Percentiles rank a stretch among this genome's conserved stretches.
Evolutionary conservation across 2,329 filamentous ascomycete genomes (phyloP).

Genomic region (Colletotrichum sp.): DNA sequence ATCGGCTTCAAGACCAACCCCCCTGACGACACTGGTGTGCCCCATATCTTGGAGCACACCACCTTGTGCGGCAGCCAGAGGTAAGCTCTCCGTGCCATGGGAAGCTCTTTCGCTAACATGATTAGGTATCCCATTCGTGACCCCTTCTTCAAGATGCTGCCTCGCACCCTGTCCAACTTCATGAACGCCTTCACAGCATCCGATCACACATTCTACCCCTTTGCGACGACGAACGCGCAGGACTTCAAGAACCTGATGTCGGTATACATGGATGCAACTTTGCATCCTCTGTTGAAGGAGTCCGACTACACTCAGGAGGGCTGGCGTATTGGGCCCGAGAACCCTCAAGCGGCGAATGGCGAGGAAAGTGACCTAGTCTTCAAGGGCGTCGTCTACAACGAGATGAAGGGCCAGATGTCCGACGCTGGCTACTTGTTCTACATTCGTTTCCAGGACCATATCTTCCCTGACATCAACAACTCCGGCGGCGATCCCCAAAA

Average conservation of each 20-base stretch:
- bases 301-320: conserved; percentile 96
- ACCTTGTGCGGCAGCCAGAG: conserved; percentile 95
- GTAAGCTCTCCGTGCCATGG: conserved; percentile 49
- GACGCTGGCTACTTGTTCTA: conserved; percentile 97
- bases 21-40: conserved; percentile 92
- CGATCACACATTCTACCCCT: conserved; percentile 97
- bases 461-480: conserved; percentile 94
- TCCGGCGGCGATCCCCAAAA: conserved; percentile 95
- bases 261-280: conserved; percentile 93
- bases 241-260: conserved; percentile 97
- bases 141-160: conserved; percentile 99
- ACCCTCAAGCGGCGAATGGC: conserved; percentile 65
- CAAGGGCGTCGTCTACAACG: conserved; percentile 98
- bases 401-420: conserved; percentile 99
- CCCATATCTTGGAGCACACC: conserved; percentile 97
- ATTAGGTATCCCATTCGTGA: conserved; percentile 92
- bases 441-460: conserved; percentile 91
- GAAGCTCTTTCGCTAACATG: background rate
- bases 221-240: conserved; percentile 93
- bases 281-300: conserved; percentile 87
- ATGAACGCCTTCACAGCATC: conserved; percentile 99
- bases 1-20: conserved; percentile 99
- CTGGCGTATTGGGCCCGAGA: conserved; percentile 94
- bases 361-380: conserved; percentile 80
- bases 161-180: conserved; percentile 96